Evolutionary conservation across 2,329 filamentous ascomycete species (phyloP).

Genomic region (Talaromyces sp.): DNA sequence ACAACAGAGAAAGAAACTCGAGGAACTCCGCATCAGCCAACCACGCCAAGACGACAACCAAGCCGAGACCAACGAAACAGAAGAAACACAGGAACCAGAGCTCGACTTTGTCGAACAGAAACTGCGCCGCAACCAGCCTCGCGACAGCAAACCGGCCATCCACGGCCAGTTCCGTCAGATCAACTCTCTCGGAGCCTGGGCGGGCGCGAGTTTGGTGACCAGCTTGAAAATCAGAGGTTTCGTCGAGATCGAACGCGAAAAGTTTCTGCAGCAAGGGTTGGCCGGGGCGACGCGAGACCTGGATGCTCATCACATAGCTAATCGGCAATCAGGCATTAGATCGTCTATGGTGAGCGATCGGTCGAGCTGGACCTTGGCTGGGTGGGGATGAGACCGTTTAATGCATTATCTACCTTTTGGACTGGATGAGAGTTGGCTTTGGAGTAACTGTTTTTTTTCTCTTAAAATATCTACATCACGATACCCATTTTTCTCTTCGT

Average conservation of each 20-base stretch:
- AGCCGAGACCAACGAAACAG: background rate
- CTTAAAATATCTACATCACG: background rate
- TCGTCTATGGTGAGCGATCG: conserved; percentile 34
- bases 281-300: conserved; percentile 41
- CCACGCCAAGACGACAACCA: conserved; percentile 12
- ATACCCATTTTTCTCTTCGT: background rate
- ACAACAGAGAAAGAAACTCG: conserved; percentile 41
- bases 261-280: conserved; percentile 50
- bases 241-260: conserved; percentile 61
- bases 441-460: background rate
- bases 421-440: background rate
- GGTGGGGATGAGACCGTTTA: conserved; percentile 33
- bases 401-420: background rate
- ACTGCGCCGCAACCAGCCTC: conserved; percentile 27
- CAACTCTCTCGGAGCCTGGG: conserved; percentile 60
- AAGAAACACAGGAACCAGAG: conserved; percentile 18
- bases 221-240: conserved; percentile 56
- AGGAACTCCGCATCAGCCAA: conserved; percentile 25
- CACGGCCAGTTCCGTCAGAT: conserved; percentile 48
- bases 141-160: conserved; percentile 28
- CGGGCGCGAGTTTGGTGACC: conserved; percentile 57
- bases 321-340: conserved; percentile 29
- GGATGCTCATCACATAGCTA: conserved; percentile 29
- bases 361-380: conserved; percentile 46
- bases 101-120: conserved; percentile 46